A percentile compares a stretch with the other conserved stretches of the same genome.
phyloP scores from a whole-genome alignment of 1,284 basidiomycete species.

The Megacollybia platyphylla region DNA sequence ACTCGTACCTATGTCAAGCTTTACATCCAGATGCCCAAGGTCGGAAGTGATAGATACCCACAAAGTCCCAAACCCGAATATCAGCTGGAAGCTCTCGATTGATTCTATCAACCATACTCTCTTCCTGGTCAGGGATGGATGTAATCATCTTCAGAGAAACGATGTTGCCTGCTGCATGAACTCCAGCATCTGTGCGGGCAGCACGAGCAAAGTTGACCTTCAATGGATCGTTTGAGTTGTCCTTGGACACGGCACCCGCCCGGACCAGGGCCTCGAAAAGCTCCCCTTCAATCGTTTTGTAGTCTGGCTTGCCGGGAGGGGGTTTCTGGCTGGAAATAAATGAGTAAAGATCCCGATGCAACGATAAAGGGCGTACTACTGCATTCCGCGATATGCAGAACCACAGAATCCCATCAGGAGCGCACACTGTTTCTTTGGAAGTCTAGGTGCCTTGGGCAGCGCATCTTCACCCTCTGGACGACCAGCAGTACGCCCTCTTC shows the following conservation, averaged over 20 bases:
- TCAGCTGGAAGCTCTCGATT: conserved; percentile 84
- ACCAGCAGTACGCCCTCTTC: neutral
- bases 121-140: conserved; percentile 49
- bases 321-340: conserved; percentile 5
- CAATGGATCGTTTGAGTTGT: conserved; percentile 85
- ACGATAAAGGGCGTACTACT: conserved; percentile 56
- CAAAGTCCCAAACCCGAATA: conserved; percentile 88
- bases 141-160: conserved; percentile 88
- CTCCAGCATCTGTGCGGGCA: conserved; percentile 93
- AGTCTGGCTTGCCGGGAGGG: conserved; percentile 37
- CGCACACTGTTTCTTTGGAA: conserved; percentile 66
- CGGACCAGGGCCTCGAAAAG: conserved; percentile 84
- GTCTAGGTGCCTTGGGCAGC: conserved; percentile 27
- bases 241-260: conserved; percentile 83
- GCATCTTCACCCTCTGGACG: neutral
- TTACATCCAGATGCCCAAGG: neutral
- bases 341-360: conserved; percentile 2
- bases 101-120: conserved; percentile 63
- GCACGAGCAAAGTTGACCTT: conserved; percentile 86
- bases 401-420: conserved; percentile 72
- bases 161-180: conserved; percentile 93
- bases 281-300: conserved; percentile 83
- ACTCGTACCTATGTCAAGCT: conserved; percentile 42
- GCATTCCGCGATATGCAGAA: conserved; percentile 85
- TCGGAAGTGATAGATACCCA: conserved; percentile 19